Evolutionary conservation across 257 asterid genomes (phyloP).

Genomic region (Plantago ovata): DNA sequence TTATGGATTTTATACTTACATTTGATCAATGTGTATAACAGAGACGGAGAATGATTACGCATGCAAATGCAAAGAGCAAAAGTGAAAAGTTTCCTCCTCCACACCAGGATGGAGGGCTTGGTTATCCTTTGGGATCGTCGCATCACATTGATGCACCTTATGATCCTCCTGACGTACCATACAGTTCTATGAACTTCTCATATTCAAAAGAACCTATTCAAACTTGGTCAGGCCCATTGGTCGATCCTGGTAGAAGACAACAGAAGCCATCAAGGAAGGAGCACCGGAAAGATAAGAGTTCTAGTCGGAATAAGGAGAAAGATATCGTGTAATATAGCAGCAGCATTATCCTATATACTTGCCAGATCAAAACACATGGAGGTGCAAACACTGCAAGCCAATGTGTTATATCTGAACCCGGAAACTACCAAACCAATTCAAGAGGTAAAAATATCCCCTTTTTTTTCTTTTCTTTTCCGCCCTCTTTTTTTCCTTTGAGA

Average conservation of each 20-base stretch:
- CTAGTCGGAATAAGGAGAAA: conserved; percentile 36
- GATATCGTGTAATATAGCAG: conserved; percentile 34
- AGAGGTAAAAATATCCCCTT: conserved; percentile 21
- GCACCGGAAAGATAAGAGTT: conserved; percentile 35
- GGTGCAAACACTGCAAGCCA: conserved; percentile 23
- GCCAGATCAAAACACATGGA: conserved; percentile 22
- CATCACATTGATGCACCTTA: conserved; percentile 49
- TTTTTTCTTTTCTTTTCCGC: conserved; percentile 13
- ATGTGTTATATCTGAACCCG: conserved; percentile 26
- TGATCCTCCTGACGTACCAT: conserved; percentile 70
- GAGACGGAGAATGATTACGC: conserved; percentile 65
- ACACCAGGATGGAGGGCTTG: conserved; percentile 77
- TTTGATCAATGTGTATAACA: conserved; percentile 27
- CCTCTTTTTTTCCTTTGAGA: conserved; percentile 4
- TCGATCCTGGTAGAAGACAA: conserved; percentile 48
- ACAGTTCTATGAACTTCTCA: conserved; percentile 70
- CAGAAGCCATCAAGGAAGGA: conserved; percentile 52
- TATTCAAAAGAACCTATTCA: conserved; percentile 72
- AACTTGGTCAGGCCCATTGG: conserved; percentile 87
- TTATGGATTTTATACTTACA: no score
- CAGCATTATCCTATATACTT: conserved; percentile 14
- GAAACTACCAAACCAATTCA: conserved; percentile 17
- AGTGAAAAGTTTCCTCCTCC: conserved; percentile 93
- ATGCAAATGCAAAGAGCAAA: conserved; percentile 83
- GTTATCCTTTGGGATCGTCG: conserved; percentile 55